Conservation (phyloP, 768 basidiomycete genomes). For the Auriscalpium microsporum region DNA sequence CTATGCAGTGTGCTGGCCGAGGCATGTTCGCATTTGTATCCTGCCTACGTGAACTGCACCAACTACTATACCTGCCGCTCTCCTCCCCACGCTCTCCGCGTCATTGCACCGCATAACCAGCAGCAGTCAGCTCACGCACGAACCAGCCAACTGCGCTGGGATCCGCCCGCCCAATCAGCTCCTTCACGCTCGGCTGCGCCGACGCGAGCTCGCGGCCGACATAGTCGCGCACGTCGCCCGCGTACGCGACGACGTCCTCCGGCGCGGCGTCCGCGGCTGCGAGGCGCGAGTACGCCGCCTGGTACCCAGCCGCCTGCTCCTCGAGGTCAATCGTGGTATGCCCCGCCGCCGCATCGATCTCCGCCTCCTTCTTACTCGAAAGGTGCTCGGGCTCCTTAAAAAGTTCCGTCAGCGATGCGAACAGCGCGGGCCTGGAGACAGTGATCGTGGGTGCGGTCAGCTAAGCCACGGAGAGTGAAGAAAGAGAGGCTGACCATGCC, state of each 20-base stretch:
- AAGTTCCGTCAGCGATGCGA: constrained; percentile 66
- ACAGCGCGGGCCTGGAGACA: constrained; percentile 50
- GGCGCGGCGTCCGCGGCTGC: constrained; percentile 64
- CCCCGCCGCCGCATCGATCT: constrained; percentile 45
- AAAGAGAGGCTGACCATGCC: constrained; percentile 45
- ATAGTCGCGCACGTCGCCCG: constrained; percentile 46
- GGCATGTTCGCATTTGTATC: too few species aligned
- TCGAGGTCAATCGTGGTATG: constrained; percentile 82
- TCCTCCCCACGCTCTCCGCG: too few species aligned
- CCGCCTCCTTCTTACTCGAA: constrained; percentile 25
- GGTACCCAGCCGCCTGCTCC: constrained; percentile 85
- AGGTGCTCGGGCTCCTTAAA: constrained; percentile 55
- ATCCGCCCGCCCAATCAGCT: constrained; percentile 19
- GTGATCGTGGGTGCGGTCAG: background rate
- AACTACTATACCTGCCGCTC: too few species aligned
- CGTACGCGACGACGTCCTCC: constrained; percentile 54
- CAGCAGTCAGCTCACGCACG: too few species aligned
- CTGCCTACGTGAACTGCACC: too few species aligned
- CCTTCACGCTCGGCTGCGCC: constrained; percentile 13
- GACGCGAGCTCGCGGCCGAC: constrained; percentile 34
- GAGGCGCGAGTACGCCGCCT: constrained; percentile 86
- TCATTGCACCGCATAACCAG: too few species aligned
- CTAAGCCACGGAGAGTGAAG: background rate
- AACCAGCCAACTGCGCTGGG: background rate
- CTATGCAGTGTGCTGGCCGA: too few species aligned